Conservation (phyloP, 2,329 filamentous ascomycete species). For the Sporothrix humicola region DNA sequence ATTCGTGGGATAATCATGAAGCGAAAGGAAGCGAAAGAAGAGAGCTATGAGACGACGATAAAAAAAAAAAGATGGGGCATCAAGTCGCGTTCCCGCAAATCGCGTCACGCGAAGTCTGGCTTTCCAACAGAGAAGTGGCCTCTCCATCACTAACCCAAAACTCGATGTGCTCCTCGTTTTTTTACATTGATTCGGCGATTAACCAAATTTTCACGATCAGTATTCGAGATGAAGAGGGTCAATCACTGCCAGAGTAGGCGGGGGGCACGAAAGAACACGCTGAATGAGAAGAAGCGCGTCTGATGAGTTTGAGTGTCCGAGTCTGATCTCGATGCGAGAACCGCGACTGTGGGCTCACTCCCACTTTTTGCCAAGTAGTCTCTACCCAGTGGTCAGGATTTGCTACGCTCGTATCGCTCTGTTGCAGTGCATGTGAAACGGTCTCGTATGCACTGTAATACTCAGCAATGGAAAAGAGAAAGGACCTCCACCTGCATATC, state of each 20-base stretch:
- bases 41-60: background rate
- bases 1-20: background rate
- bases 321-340: background rate
- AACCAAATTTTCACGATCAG: background rate
- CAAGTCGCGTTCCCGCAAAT: background rate
- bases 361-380: background rate
- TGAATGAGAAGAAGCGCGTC: background rate
- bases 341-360: background rate
- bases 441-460: conserved; percentile 14
- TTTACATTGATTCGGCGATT: background rate
- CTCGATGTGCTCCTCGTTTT: background rate
- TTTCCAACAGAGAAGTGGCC: background rate
- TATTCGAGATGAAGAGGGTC: background rate
- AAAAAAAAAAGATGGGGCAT: background rate
- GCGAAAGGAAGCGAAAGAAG: background rate
- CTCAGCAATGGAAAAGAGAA: background rate
- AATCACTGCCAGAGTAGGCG: background rate
- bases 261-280: background rate
- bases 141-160: background rate
- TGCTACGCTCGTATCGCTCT: background rate
- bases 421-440: conserved; percentile 33
- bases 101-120: conserved; percentile 25
- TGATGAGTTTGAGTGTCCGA: conserved; percentile 7
- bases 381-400: background rate
- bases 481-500: background rate